Percentiles rank a stretch among this genome's conserved stretches.
phyloP scores from a whole-genome alignment of 2,329 filamentous ascomycete genomes.

The Penicillium hordei region DNA sequence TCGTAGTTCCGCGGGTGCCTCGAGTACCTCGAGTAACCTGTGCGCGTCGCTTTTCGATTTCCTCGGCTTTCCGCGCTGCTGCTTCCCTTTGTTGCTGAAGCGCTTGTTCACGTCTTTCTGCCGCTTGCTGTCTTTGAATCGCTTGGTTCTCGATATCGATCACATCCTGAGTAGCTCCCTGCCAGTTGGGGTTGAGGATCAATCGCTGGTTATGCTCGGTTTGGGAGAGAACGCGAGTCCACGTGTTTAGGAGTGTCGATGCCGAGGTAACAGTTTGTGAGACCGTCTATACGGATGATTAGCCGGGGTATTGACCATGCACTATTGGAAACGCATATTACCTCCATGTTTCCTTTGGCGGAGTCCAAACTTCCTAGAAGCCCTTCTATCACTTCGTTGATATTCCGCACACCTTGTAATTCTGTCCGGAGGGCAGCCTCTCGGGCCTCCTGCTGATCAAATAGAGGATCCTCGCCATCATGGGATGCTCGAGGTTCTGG shows the following conservation, averaged over 20 bases:
- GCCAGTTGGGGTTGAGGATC: conserved; percentile 84
- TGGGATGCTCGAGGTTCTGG: conserved; percentile 37
- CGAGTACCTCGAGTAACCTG: conserved; percentile 36
- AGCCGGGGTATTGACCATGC: background rate
- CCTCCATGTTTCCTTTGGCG: conserved; percentile 53
- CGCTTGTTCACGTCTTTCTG: conserved; percentile 72
- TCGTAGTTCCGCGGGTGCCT: conserved; percentile 32
- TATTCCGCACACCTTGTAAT: conserved; percentile 75
- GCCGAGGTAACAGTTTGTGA: conserved; percentile 82
- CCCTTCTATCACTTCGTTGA: conserved; percentile 81
- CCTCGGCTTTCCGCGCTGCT: conserved; percentile 54
- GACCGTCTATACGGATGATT: conserved; percentile 62
- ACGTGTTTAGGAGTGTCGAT: conserved; percentile 86
- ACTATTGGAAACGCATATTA: conserved; percentile 19
- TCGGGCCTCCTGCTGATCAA: conserved; percentile 65
- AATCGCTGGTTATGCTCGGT: conserved; percentile 96
- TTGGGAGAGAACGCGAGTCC: conserved; percentile 93
- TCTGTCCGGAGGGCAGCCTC: conserved; percentile 76
- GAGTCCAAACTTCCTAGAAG: conserved; percentile 47
- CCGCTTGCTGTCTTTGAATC: conserved; percentile 69
- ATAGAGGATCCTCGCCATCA: conserved; percentile 52
- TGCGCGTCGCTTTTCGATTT: conserved; percentile 45
- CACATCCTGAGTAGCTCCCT: conserved; percentile 82
- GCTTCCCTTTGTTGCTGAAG: conserved; percentile 76
- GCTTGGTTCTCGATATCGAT: conserved; percentile 83